Conservation (phyloP, 306 rosid genomes). For the Pyrus bretschneideri region DNA sequence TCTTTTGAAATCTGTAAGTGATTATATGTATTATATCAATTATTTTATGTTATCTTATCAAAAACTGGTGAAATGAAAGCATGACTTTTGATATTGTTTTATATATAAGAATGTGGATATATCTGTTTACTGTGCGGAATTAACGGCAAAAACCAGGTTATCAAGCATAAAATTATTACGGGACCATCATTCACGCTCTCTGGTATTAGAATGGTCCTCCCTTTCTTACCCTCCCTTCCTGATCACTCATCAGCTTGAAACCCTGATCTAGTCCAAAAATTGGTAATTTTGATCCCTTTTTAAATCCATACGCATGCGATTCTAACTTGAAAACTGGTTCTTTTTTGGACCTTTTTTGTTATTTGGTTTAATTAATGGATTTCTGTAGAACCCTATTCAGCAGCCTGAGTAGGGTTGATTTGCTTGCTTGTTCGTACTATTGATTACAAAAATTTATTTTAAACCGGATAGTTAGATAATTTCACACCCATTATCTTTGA, state of each 20-base stretch:
- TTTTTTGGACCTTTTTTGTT: conserved; percentile 5
- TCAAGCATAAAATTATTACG: conserved; percentile 16
- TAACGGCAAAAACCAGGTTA: conserved; percentile 18
- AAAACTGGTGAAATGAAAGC: conserved; percentile 25
- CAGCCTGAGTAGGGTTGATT: background rate
- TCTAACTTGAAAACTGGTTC: conserved; percentile 18
- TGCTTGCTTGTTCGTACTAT: background rate
- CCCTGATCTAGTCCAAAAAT: background rate
- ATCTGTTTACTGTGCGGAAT: conserved; percentile 30
- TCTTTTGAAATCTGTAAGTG: conserved; percentile 5
- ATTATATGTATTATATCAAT: background rate
- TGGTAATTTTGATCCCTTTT: background rate
- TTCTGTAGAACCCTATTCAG: background rate
- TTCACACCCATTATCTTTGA: background rate
- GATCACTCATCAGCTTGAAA: background rate
- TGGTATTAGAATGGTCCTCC: conserved; percentile 44
- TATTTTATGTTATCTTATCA: background rate
- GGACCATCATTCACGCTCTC: conserved; percentile 43
- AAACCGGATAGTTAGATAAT: background rate
- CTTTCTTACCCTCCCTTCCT: background rate
- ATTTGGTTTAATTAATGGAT: background rate
- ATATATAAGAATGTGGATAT: conserved; percentile 1
- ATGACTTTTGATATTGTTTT: conserved; percentile 43
- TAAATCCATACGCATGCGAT: conserved; percentile 31
- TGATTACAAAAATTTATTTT: background rate